phyloP scores from a whole-genome alignment of 495 filamentous ascomycete species.

The Penicillium nucicola region DNA sequence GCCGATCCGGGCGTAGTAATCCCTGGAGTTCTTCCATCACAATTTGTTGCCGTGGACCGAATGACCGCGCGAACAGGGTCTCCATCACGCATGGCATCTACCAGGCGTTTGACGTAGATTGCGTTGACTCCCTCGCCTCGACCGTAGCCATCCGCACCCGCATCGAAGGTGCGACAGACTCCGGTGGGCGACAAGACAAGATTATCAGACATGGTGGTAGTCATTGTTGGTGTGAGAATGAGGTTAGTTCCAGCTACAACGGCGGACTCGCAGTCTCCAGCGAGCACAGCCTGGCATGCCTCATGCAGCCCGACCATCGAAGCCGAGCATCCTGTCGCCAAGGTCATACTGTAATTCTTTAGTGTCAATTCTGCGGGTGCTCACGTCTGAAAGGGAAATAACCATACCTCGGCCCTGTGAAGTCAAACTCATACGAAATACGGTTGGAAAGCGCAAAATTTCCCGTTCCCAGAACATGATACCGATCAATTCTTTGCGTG shows the following conservation, averaged over 20 bases:
- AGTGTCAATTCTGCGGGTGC: no score
- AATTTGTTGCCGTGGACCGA: slow-evolving; percentile 26
- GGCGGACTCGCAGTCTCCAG: slow-evolving; percentile 30
- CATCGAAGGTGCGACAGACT: slow-evolving; percentile 55
- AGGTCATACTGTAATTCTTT: slow-evolving; percentile 17
- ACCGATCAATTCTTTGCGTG: no score
- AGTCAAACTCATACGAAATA: no score
- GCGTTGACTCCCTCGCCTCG: slow-evolving; percentile 50
- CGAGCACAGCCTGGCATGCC: slow-evolving; percentile 25
- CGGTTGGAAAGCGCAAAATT: no score
- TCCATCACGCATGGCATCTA: slow-evolving; percentile 23
- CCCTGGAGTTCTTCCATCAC: slow-evolving; percentile 21
- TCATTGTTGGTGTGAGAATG: slow-evolving; percentile 31
- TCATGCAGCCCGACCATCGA: slow-evolving; percentile 21
- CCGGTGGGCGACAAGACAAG: slow-evolving; percentile 15
- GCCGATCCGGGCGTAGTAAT: slow-evolving; percentile 5
- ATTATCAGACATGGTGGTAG: slow-evolving; percentile 22
- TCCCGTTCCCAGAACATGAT: no score
- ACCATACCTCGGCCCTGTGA: no score
- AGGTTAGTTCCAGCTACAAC: slow-evolving; percentile 38
- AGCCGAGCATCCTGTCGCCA: slow-evolving; percentile 32
- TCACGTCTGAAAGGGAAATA: no score
- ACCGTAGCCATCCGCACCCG: slow-evolving; percentile 57
- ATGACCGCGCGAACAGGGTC: slow-evolving; percentile 39
- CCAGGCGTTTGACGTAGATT: slow-evolving; percentile 26